Percentiles rank a stretch among this genome's conserved stretches.
Evolutionary conservation across 2,329 filamentous ascomycete species (phyloP).

Genomic region (Tolypocladium inflatum): DNA sequence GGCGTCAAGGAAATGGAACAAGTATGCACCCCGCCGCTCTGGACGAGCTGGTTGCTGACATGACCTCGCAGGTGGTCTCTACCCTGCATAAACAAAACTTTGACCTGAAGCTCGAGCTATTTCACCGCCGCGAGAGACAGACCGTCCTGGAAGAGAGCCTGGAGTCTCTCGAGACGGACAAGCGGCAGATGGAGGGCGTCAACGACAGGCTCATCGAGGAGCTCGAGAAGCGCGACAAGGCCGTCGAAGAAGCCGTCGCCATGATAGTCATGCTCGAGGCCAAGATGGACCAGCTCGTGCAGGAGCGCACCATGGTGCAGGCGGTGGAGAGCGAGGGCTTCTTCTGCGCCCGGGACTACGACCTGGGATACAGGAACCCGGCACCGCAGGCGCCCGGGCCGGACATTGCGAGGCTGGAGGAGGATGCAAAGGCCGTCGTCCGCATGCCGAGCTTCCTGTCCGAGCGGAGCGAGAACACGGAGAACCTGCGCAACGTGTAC

Average conservation of each 20-base stretch:
- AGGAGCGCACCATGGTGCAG: conserved; percentile 44
- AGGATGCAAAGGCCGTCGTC: conserved; percentile 30
- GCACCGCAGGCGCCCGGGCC: conserved; percentile 8
- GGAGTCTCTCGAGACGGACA: conserved; percentile 44
- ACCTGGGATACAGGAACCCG: conserved; percentile 15
- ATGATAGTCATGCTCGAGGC: conserved; percentile 60
- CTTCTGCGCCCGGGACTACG: conserved; percentile 20
- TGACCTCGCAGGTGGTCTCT: conserved; percentile 44
- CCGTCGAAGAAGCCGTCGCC: conserved; percentile 59
- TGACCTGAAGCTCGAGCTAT: conserved; percentile 64
- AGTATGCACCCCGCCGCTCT: conserved; percentile 25
- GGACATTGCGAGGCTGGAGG: conserved; percentile 11
- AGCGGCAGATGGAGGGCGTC: conserved; percentile 43
- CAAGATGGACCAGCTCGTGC: conserved; percentile 41
- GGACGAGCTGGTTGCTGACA: conserved; percentile 2
- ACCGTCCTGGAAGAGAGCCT: conserved; percentile 47
- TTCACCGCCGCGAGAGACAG: conserved; percentile 57
- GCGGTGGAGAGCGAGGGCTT: conserved; percentile 35
- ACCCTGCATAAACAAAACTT: conserved; percentile 69
- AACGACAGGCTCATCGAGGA: conserved; percentile 50
- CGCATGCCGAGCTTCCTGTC: conserved; percentile 59
- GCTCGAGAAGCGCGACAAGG: conserved; percentile 59
- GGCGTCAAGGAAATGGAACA: conserved; percentile 61
- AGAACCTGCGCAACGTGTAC: conserved; percentile 52
- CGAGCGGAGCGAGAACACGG: conserved; percentile 47